A percentile compares a stretch with the other conserved stretches of the same genome.
Conservation (phyloP, 768 basidiomycete genomes). For the Phanerochaete carnosa region DNA sequence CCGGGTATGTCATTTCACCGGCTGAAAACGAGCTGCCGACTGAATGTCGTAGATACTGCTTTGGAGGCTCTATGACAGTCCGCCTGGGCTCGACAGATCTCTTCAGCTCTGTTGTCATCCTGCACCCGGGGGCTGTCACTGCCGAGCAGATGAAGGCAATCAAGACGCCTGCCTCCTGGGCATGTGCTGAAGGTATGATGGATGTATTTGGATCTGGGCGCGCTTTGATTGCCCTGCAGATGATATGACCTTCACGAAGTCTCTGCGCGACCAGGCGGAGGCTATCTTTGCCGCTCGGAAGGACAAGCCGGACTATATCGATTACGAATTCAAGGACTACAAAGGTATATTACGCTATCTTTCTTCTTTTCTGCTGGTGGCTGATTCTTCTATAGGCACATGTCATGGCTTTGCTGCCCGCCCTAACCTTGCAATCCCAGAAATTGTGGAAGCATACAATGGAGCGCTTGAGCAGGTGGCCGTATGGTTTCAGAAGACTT, state of each 20-base stretch:
- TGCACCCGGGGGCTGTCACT: conserved; percentile 36
- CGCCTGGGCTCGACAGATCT: conserved; percentile 28
- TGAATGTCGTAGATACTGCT: conserved; percentile 31
- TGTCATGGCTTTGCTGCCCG: conserved; percentile 47
- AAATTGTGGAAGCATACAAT: conserved; percentile 43
- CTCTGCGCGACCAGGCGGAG: conserved; percentile 26
- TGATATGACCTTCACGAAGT: conserved; percentile 27
- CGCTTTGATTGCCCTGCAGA: conserved; percentile 20
- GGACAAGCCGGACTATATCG: conserved; percentile 24
- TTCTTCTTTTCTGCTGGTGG: not conserved
- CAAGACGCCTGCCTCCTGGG: conserved; percentile 30
- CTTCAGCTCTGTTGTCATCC: conserved; percentile 36
- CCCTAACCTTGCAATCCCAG: conserved; percentile 39
- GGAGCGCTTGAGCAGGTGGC: conserved; percentile 39
- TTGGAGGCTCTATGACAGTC: conserved; percentile 31
- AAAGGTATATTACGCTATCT: conserved; percentile 22
- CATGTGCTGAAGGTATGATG: conserved; percentile 33
- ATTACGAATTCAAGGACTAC: conserved; percentile 36
- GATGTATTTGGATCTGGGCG: not conserved
- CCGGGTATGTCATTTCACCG: conserved; percentile 32
- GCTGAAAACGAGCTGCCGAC: not conserved
- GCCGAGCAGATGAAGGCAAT: conserved; percentile 34
- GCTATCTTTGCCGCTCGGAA: conserved; percentile 29
- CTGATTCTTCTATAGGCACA: conserved; percentile 33
- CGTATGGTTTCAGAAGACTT: conserved; percentile 40